Base-by-base conservation (phyloP, 2,329 filamentous ascomycete species). In the Scleromitrula shiraiana region DNA sequence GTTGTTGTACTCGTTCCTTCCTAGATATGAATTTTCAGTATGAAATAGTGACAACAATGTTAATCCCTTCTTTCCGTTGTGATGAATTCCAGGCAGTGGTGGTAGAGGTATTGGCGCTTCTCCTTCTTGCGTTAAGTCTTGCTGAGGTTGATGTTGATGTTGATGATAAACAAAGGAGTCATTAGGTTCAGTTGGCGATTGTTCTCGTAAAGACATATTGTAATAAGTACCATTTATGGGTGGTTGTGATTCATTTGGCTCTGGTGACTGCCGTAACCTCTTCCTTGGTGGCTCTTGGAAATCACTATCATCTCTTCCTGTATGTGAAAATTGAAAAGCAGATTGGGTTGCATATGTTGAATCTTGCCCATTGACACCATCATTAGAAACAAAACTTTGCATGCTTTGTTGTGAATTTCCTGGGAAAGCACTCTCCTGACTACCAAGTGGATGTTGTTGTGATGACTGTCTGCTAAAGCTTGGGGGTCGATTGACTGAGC, bases 391-490 rank as follows among this genome's bases (percentile, higher is more conserved):
- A 57, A 86, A 79, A 64, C 85, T 79, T 49, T 74, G 73, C 59
- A 86, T 77, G 64, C 85, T 95, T 64, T 95, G 88, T 65, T 96
- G 89, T 38, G 90, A 95, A 64, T 83, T 86, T 26, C 73, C 75
- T 43, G 83, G 77, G 65, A 83, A 76, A 50, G 84, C 75, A 60
- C 85, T 76, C 38, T 77, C 75, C 58, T 82, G 78, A 58, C 74
- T 78, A 50, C 69, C 70, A 54, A 76, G 68, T 43, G n/a, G n/a
- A n/a, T 74, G 73, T 45, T 84, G 84, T 56, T 87, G 82, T 2
- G 83, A 85, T 4, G 83, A 85, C 3, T 86, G 82, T 48, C 85
- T 78, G 62, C 80, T 82, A 57, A 86, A 85, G 56, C 83, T 82
- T 30, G 82, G 76, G 0, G 84, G 78, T 35, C 82, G 75, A 20